Percentiles rank a stretch among this genome's conserved stretches.
These are phyloP conservation scores for Aureobasidium pullulans DNA, from an alignment of 2,329 filamentous ascomycete species.

Conservation along the genomic window DNA sequence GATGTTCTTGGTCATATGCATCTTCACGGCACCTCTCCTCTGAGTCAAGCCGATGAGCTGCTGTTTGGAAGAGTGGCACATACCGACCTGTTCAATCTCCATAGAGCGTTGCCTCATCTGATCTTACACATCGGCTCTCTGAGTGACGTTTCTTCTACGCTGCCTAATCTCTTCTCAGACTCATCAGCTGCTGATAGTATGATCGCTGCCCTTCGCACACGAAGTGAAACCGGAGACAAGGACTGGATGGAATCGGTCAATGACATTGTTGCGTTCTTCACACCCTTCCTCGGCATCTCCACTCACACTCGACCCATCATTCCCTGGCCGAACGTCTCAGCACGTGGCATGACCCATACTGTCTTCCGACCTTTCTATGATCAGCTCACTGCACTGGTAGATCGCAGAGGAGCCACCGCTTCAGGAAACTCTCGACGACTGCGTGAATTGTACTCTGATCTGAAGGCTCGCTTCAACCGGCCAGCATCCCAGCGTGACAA, in stretches of 20 bases:
- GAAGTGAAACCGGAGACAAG: conserved; percentile 1
- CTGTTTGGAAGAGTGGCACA: conserved; percentile 3
- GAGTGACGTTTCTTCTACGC: conserved; percentile 1
- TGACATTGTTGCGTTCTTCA: conserved; percentile 2
- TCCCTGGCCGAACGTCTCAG: conserved; percentile 1
- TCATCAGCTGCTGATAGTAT: not conserved
- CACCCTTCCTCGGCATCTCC: not conserved
- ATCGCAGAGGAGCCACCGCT: not conserved
- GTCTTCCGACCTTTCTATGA: not conserved
- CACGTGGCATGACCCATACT: conserved; percentile 10
- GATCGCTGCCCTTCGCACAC: not conserved
- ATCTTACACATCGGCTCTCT: not conserved
- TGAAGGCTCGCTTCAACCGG: not conserved
- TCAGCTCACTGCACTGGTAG: not conserved
- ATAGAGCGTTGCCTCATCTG: not conserved
- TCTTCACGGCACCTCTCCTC: not conserved
- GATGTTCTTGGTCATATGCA: not conserved
- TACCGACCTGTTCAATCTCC: conserved; percentile 2
- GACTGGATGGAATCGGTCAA: conserved; percentile 10
- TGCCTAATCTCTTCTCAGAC: conserved; percentile 2
- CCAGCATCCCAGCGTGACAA: not conserved
- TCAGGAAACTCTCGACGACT: not conserved
- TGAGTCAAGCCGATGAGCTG: conserved; percentile 6
- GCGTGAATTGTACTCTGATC: not conserved
- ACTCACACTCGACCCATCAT: conserved; percentile 2